Conservation (phyloP, 805 yeast species). For the Cyberlindnera americana region DNA sequence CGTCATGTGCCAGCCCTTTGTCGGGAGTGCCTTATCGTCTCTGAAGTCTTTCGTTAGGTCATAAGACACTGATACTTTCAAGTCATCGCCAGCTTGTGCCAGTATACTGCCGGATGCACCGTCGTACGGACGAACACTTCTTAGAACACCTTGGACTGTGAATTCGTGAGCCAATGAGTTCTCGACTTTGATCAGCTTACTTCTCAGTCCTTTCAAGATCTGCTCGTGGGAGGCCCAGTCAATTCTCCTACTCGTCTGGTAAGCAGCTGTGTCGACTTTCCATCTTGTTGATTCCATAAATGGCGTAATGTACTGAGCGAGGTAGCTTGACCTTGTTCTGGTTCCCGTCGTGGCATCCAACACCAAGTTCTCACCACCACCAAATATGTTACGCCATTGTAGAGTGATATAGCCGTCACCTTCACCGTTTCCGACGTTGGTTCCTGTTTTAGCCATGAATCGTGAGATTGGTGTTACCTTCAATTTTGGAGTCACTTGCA, state of each 20-base stretch:
- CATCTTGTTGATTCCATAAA: slow-evolving; percentile 44
- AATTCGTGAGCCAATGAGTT: slow-evolving; percentile 46
- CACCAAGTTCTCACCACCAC: slow-evolving; percentile 62
- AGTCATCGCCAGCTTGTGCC: slow-evolving; percentile 55
- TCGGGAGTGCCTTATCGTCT: slow-evolving; percentile 39
- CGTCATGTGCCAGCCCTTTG: slow-evolving; percentile 38
- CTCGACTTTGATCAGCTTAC: slow-evolving; percentile 28
- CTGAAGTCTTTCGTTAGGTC: slow-evolving; percentile 41
- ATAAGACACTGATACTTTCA: slow-evolving; percentile 52
- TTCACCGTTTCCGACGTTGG: slow-evolving; percentile 94
- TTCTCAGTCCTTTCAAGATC: slow-evolving; percentile 39
- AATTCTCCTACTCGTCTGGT: slow-evolving; percentile 46
- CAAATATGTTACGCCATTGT: slow-evolving; percentile 57
- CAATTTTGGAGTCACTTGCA: slow-evolving; percentile 30
- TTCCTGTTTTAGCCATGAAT: slow-evolving; percentile 86
- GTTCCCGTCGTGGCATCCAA: slow-evolving; percentile 59
- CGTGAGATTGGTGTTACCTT: slow-evolving; percentile 53
- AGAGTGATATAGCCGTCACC: slow-evolving; percentile 90
- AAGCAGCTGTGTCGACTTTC: slow-evolving; percentile 51
- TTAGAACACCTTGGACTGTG: slow-evolving; percentile 40
- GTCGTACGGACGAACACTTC: slow-evolving; percentile 31
- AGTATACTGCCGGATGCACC: slow-evolving; percentile 47
- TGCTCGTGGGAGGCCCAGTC: slow-evolving; percentile 57
- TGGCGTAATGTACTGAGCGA: slow-evolving; percentile 51
- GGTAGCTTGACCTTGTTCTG: slow-evolving; percentile 51